These are phyloP conservation scores for Madurella mycetomatis DNA, from an alignment of 2,329 filamentous ascomycete genomes.

Conservation along the genomic window DNA sequence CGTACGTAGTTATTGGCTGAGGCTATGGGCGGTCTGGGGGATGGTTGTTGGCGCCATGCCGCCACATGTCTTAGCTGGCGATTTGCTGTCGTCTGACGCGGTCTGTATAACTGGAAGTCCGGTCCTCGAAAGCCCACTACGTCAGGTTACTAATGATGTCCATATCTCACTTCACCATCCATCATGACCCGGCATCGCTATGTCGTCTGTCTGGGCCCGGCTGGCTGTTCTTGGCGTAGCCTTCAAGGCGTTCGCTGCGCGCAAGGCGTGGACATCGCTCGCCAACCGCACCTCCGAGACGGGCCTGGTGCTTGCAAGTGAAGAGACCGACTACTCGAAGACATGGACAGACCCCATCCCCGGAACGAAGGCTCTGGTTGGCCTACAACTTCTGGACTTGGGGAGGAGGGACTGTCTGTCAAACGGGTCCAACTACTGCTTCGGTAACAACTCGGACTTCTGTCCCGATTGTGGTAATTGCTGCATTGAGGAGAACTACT, in stretches of 20 bases:
- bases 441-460: conserved; percentile 27
- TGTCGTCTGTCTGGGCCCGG: conserved; percentile 15
- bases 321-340: background rate
- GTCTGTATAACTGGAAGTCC: conserved; percentile 9
- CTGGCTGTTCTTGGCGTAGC: conserved; percentile 9
- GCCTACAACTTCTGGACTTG: conserved; percentile 15
- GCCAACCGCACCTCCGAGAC: background rate
- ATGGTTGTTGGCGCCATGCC: conserved; percentile 7
- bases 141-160: background rate
- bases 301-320: background rate
- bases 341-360: conserved; percentile 18
- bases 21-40: background rate
- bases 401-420: conserved; percentile 28
- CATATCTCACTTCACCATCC: background rate
- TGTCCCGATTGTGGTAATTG: conserved; percentile 30
- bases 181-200: conserved; percentile 20
- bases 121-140: background rate
- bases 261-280: background rate
- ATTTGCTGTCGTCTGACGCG: conserved; percentile 19
- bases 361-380: conserved; percentile 21
- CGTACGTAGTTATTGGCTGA: background rate
- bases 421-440: conserved; percentile 34
- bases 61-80: conserved; percentile 18
- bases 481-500: conserved; percentile 26
- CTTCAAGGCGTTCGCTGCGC: background rate